Evolutionary conservation across 257 asterid genomes (phyloP), one percentile per base, ranked within the genome.

Genomic region (Cruciata laevipes): DNA sequence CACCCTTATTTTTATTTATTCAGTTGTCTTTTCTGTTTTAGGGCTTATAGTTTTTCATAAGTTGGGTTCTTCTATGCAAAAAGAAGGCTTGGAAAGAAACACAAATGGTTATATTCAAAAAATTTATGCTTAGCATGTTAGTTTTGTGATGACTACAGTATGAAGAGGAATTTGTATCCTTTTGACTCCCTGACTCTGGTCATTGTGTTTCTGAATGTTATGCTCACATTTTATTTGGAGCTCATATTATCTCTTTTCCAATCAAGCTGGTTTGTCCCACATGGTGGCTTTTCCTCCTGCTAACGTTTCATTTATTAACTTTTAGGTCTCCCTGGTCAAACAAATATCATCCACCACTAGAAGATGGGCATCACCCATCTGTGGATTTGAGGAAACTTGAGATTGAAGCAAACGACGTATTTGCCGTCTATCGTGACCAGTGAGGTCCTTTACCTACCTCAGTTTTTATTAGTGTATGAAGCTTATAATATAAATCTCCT

Each of bases 341-440:
- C 71, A 85, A 76, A 64, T 94, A 87, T 83, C 95, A 94, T 61
- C 97, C 99, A 53, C 86, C 90, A 3, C 27, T 90, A 33, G 95
- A 86, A 42, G 97, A 90, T 66, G 99, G 93, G 31, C 89, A 95
- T 66, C 75, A 75, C 72, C 97, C 99, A 65, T 88, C 97, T 59
- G 64, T 83, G 27, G 90, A 88, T 74, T 75, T 94, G 86, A 84
- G 99, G 87, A 90, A 85, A 73, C 97, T 94, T 52, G 99, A 94
- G 84, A 75, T 86, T 73, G 99, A 94, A 84, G 99, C 99, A 73
- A 94, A 94, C 49, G 96, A 94, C 35, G 85, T 94, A 71, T 94
- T 94, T 78, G 79, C 97, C 37, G 63, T 90, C 74, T 94, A 94
- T 85, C 88, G 97, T 87, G 99, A 94, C 95, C 99, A 94, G 99